Base-by-base conservation (phyloP, 768 basidiomycete genomes). In the Lyophyllum atratum region DNA sequence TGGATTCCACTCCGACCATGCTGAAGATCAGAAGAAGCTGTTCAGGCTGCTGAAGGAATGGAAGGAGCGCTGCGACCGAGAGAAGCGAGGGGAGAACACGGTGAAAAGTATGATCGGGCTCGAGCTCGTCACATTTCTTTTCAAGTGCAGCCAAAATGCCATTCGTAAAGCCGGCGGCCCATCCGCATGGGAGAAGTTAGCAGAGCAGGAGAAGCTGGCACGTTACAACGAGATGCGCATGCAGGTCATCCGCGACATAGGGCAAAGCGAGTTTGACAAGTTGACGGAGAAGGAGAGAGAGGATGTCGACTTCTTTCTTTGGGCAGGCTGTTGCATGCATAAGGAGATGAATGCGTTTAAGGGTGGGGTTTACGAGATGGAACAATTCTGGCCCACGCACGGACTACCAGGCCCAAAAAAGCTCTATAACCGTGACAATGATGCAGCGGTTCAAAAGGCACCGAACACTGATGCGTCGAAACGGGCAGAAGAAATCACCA, bases 251-350 rank as follows among this genome's bases (percentile, higher is more conserved):
- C 28, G 26, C 3, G n/a, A 47, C 15, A 47, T 47, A 5, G 12
- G 64, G 66, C 14, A 52, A 60, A 42, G 19, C 24, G 7, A 28
- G 28, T 19, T 29, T 61, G 7, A 56, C 56, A 21, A 50, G 56
- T 1, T 71, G 14, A n/a, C 48, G 22, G 29, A n/a, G 4, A 11
- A 33, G 19, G 22, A 49, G n/a, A 49, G 34, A 34, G 8, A 21
- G 29, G 33, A 33, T 3, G 31, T 24, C n/a, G 31, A 49, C 21
- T 33, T 49, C 48, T 49, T 68, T 44, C 49, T 73, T 19, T 66
- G 70, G 58, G 51, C 61, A 3, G 71, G 70, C 1, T 72, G 71
- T 51, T 65, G 65, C 31, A 70, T 70, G 69, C 71, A 72, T 49
- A 70, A 71, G 59, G 67, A 71, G 12, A 26, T 66, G 14, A 71